Conservation (phyloP, 495 filamentous ascomycete species). For the Pseudoneurospora amorphoporcata region DNA sequence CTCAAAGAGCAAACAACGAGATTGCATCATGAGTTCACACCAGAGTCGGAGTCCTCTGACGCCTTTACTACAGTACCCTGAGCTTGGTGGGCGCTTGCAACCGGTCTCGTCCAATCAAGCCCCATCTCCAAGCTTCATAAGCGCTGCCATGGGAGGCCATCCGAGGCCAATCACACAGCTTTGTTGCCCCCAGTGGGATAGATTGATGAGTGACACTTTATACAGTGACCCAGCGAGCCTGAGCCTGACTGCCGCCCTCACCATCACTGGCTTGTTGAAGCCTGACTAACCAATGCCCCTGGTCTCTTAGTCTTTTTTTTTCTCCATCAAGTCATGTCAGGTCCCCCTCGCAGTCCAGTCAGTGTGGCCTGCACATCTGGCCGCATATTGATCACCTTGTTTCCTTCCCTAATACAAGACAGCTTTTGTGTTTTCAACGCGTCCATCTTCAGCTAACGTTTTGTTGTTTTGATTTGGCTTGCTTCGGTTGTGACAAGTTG, state of each 20-base stretch:
- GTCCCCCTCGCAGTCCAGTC: no score
- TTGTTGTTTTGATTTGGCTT: not conserved
- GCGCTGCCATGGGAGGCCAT: slow-evolving; percentile 12
- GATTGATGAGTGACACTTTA: not conserved
- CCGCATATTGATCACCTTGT: slow-evolving; percentile 26
- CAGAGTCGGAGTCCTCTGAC: not conserved
- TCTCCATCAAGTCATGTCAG: not conserved
- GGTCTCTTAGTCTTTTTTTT: not conserved
- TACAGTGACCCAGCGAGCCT: not conserved
- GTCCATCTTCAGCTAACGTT: not conserved
- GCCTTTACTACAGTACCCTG: not conserved
- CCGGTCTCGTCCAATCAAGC: slow-evolving; percentile 13
- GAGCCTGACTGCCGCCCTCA: slow-evolving; percentile 7
- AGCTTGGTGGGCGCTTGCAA: slow-evolving; percentile 15
- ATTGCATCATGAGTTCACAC: not conserved
- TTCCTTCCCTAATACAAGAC: slow-evolving; percentile 3
- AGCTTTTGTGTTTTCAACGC: slow-evolving; percentile 9
- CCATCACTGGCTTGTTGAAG: not conserved
- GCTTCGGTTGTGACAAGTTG: not conserved
- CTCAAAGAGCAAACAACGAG: not conserved
- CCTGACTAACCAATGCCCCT: not conserved
- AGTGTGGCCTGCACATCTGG: slow-evolving; percentile 23
- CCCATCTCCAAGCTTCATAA: slow-evolving; percentile 14
- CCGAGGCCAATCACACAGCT: slow-evolving; percentile 22
- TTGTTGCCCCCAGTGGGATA: slow-evolving; percentile 1